Percentiles rank a stretch among this genome's conserved stretches.
Evolutionary conservation across 257 asterid species (phyloP).

Genomic region (Fraxinus anomala): DNA sequence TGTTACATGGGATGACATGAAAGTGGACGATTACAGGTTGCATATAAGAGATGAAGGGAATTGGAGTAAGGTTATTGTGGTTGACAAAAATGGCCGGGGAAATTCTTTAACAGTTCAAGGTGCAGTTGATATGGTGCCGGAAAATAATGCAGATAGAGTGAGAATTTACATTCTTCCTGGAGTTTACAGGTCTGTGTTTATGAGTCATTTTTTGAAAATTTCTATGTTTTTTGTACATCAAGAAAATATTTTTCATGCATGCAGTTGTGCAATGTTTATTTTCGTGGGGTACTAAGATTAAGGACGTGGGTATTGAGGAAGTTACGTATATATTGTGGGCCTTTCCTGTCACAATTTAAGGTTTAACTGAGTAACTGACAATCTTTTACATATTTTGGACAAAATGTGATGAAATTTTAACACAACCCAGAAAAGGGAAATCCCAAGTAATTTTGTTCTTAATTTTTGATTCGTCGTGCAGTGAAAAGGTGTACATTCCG

Average conservation of each 20-base stretch:
- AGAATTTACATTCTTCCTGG: conserved; percentile 72
- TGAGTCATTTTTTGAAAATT: background rate
- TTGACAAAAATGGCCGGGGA: conserved; percentile 58
- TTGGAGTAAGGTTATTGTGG: conserved; percentile 43
- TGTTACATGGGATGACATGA: conserved; percentile 73
- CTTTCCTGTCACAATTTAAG: background rate
- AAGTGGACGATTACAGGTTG: conserved; percentile 26
- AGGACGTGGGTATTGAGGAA: conserved; percentile 44
- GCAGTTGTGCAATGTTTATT: conserved; percentile 22
- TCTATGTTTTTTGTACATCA: background rate
- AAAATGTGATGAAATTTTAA: too few relatives aligned
- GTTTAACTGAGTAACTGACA: background rate
- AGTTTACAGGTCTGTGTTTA: conserved; percentile 57
- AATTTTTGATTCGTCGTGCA: conserved; percentile 23
- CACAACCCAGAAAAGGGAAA: background rate
- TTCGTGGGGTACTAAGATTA: conserved; percentile 27
- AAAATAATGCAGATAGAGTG: conserved; percentile 40
- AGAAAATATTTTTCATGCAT: conserved; percentile 28
- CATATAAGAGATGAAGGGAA: conserved; percentile 13
- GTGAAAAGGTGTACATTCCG: conserved; percentile 76
- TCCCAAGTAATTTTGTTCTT: background rate
- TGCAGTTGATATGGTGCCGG: conserved; percentile 75
- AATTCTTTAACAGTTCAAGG: conserved; percentile 78
- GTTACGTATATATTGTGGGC: conserved; percentile 33
- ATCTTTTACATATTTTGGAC: too few relatives aligned